phyloP scores from a whole-genome alignment of 1,139 yeast species.

The Candida neerlandica region DNA sequence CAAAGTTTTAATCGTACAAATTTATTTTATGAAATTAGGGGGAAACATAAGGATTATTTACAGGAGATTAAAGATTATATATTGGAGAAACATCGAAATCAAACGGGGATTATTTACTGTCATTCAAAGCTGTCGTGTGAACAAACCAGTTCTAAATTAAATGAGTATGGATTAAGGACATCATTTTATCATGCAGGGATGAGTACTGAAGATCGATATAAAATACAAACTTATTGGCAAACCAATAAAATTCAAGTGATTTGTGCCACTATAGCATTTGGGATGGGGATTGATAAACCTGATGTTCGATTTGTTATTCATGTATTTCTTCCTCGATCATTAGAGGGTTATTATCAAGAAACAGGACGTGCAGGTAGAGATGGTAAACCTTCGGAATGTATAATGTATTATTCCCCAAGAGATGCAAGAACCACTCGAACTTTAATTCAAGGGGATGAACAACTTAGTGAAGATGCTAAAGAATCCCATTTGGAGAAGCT shows the following conservation, averaged over 20 bases:
- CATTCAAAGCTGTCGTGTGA: slow-evolving; percentile 91
- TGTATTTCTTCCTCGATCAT: slow-evolving; percentile 81
- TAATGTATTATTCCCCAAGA: slow-evolving; percentile 74
- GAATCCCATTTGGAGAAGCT: slow-evolving; percentile 79
- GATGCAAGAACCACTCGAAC: slow-evolving; percentile 77
- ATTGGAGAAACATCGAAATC: slow-evolving; percentile 49
- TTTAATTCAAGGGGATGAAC: slow-evolving; percentile 77
- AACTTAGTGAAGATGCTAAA: slow-evolving; percentile 62
- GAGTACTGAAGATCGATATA: slow-evolving; percentile 71
- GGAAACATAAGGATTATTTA: slow-evolving; percentile 58
- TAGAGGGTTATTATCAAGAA: slow-evolving; percentile 97
- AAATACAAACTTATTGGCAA: slow-evolving; percentile 84
- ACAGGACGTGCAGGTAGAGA: slow-evolving; percentile 99
- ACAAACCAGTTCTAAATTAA: slow-evolving; percentile 66
- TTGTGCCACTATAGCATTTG: slow-evolving; percentile 97
- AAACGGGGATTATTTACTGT: slow-evolving; percentile 91
- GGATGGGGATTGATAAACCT: slow-evolving; percentile 98
- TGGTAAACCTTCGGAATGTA: slow-evolving; percentile 78
- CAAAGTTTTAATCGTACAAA: slow-evolving; percentile 92
- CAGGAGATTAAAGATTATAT: slow-evolving; percentile 66
- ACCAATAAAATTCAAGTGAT: slow-evolving; percentile 67
- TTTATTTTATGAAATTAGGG: slow-evolving; percentile 73
- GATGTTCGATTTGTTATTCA: slow-evolving; percentile 93
- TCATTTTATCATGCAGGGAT: slow-evolving; percentile 94
- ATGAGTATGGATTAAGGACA: slow-evolving; percentile 61